Base-by-base conservation (phyloP, 129 eudicot genomes). In the Gnaphalium uliginosum region DNA sequence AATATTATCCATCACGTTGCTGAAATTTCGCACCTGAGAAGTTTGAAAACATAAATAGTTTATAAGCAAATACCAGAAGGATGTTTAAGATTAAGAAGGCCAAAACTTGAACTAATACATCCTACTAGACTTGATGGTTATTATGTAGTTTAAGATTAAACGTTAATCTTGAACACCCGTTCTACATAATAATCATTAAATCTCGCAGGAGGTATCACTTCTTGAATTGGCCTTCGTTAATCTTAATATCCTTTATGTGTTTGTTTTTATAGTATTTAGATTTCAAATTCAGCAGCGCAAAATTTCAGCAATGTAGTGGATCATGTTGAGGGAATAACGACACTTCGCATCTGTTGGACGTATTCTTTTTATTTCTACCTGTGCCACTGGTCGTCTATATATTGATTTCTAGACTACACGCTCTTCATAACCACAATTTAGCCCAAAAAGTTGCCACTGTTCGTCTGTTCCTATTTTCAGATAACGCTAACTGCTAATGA, bases 391-490 rank as follows among this genome's bases (percentile, higher is more conserved):
- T 61, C 30, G 58, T 69, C 21, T 46, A 25, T 17, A 3, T 22
- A 23, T 41, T 18, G 43, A 63, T 23, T 29, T 63, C 60, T 56
- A 61, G 21, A 29, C 48, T 58, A 25, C 8, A 17, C 67, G 54
- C 27, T 39, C 41, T 69, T 84, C 83, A 85, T 81, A 75, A 81
- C 81, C 18, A 71, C 66, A 66, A 17, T 59, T 41, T 82, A 85
- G 89, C 57, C 74, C 71, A 15, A 79, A n/a, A 70, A 27, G 61
- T 78, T 60, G 75, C 51, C 35, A 53, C 78, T 35, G 76, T 2
- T 79, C n/a, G n/a, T n/a, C n/a, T n/a, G n/a, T n/a, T 76, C 87
- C 85, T 18, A 59, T 85, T 89, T 86, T 76, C 85, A 86, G 75
- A 84, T 84, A 68, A 4, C 22, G 62, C 58, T 89, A 48, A 46